Percentiles rank a stretch among this genome's conserved stretches.
Evolutionary conservation across 2,329 filamentous ascomycete species (phyloP).

Genomic region (Apiospora hydei): DNA sequence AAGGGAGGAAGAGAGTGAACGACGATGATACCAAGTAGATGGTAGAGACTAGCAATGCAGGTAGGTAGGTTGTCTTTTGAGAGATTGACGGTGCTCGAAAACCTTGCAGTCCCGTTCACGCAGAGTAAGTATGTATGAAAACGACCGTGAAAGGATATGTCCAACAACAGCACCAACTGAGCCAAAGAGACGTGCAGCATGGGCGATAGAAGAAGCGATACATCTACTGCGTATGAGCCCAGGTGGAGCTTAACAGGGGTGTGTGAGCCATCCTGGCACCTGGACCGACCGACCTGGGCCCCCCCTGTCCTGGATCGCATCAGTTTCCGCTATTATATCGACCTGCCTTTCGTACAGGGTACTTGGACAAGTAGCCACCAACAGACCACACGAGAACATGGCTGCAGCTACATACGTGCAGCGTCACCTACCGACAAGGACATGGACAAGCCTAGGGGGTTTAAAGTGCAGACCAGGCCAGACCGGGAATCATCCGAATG

Average conservation of each 20-base stretch:
- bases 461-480: slow-evolving; percentile 17
- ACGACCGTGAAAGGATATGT: not conserved
- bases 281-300: not conserved
- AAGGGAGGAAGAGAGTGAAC: not conserved
- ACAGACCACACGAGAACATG: slow-evolving; percentile 16
- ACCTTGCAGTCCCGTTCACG: not conserved
- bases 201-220: slow-evolving; percentile 13
- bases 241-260: slow-evolving; percentile 14
- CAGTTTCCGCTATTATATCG: not conserved
- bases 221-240: not conserved
- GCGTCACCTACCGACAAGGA: not conserved
- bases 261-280: not conserved
- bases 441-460: not conserved
- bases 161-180: not conserved
- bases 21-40: slow-evolving; percentile 6
- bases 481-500: slow-evolving; percentile 4
- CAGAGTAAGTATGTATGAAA: not conserved
- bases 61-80: not conserved
- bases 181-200: not conserved
- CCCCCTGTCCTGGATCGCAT: slow-evolving; percentile 4
- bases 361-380: not conserved
- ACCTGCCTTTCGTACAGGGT: slow-evolving; percentile 5
- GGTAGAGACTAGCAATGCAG: slow-evolving; percentile 1
- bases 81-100: not conserved
- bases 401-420: not conserved